A percentile compares a stretch with the other conserved stretches of the same genome.
Conservation (phyloP, 441 rosid species). For the Eutrema salsugineum region DNA sequence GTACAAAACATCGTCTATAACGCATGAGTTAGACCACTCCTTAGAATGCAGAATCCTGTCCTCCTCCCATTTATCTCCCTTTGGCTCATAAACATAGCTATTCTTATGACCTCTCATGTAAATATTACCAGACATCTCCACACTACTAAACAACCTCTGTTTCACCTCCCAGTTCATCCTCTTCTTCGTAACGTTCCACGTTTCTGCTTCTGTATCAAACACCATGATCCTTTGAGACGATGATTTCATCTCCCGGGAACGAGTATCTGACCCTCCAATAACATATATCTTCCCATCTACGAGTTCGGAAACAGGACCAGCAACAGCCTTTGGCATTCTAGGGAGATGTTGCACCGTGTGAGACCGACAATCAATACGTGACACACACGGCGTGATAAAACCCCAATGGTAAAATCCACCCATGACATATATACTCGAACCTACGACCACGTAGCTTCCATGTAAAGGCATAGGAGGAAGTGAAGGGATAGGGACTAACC, state of each 20-base stretch:
- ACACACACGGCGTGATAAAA: not conserved
- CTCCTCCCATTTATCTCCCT: not conserved
- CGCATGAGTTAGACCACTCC: not conserved
- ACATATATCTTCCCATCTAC: constrained; percentile 5
- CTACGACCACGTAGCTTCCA: not conserved
- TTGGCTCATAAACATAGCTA: constrained; percentile 10
- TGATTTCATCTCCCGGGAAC: not conserved
- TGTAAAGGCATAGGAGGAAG: constrained; percentile 13
- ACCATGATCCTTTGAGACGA: not conserved
- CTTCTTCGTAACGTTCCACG: not conserved
- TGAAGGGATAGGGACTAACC: constrained; percentile 16
- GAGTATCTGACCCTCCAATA: constrained; percentile 6
- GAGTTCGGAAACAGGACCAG: not conserved
- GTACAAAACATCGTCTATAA: not conserved
- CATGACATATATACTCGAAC: not conserved
- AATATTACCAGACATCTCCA: not conserved
- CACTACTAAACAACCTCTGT: constrained; percentile 10
- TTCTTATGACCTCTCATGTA: not conserved
- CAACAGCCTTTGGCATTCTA: not conserved
- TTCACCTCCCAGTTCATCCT: not conserved
- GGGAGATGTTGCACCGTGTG: not conserved
- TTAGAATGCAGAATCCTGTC: not conserved
- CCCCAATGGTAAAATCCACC: not conserved
- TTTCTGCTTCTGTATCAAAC: not conserved
- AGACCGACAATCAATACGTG: not conserved